These are phyloP conservation scores for Beauveria caledonica DNA, from an alignment of 2,329 filamentous ascomycete genomes.

Conservation along the genomic window DNA sequence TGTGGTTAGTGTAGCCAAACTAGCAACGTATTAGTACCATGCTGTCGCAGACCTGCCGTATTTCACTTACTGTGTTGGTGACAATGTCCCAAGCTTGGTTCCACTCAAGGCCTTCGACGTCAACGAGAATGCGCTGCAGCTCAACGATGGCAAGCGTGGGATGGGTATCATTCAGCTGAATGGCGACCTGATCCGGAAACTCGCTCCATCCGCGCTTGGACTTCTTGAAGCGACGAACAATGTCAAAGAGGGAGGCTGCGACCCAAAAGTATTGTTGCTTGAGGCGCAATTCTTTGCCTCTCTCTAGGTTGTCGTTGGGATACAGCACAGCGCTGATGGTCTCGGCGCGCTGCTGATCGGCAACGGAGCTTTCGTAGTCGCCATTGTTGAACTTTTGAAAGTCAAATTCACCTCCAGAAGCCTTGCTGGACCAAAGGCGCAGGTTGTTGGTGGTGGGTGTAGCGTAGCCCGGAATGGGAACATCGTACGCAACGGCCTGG, in stretches of 20 bases:
- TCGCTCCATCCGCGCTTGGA: conserved; percentile 82
- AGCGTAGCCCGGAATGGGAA: conserved; percentile 81
- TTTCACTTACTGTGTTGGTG: conserved; percentile 49
- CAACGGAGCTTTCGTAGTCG: conserved; percentile 95
- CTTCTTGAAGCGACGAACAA: conserved; percentile 97
- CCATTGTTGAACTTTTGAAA: conserved; percentile 99
- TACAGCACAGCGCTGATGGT: conserved; percentile 97
- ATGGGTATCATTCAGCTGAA: conserved; percentile 97
- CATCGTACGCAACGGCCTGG: conserved; percentile 86
- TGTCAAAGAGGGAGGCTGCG: conserved; percentile 90
- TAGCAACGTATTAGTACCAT: conserved; percentile 17
- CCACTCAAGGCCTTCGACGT: conserved; percentile 88
- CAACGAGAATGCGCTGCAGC: conserved; percentile 83
- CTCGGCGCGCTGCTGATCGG: conserved; percentile 97
- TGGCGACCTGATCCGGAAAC: conserved; percentile 90
- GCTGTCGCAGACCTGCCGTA: neutral
- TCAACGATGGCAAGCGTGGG: conserved; percentile 95
- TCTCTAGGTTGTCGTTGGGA: conserved; percentile 93
- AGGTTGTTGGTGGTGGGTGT: conserved; percentile 94
- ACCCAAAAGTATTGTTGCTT: conserved; percentile 99
- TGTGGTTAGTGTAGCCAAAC: conserved; percentile 98
- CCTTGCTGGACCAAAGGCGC: conserved; percentile 94
- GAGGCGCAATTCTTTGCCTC: conserved; percentile 90
- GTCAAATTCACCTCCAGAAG: conserved; percentile 93
- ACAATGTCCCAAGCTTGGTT: conserved; percentile 84